phyloP scores from a whole-genome alignment of 2,329 filamentous ascomycete species.

The Cryphonectria japonica region DNA sequence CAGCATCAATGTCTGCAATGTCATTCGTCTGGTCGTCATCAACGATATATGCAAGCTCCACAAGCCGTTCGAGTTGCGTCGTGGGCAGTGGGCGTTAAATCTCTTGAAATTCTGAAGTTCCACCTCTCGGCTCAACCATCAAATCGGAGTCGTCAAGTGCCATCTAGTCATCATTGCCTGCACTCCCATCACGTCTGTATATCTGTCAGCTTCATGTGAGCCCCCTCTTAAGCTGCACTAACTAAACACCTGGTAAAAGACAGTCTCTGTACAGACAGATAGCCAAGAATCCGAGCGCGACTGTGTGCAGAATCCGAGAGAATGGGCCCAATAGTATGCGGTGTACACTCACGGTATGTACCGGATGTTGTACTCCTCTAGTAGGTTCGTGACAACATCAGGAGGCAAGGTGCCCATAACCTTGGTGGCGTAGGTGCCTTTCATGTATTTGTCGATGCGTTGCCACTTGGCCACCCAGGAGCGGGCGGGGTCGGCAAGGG shows the following conservation, averaged over 20 bases:
- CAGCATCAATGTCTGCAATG: not conserved
- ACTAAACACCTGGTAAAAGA: not conserved
- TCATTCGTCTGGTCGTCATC: not conserved
- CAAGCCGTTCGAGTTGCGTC: not conserved
- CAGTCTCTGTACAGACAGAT: not conserved
- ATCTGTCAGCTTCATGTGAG: slow-evolving; percentile 10
- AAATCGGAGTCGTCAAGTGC: slow-evolving; percentile 23
- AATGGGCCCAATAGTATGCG: too few species aligned
- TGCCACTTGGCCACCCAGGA: slow-evolving; percentile 99
- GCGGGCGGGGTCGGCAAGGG: slow-evolving; percentile 76
- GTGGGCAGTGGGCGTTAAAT: not conserved
- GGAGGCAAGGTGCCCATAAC: slow-evolving; percentile 80
- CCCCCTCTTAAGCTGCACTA: not conserved
- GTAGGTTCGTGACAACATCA: slow-evolving; percentile 62
- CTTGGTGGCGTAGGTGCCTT: slow-evolving; percentile 92
- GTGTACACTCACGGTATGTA: slow-evolving; percentile 64
- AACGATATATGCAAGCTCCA: not conserved
- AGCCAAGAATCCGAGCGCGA: not conserved
- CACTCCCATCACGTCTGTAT: slow-evolving; percentile 59
- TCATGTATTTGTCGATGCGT: slow-evolving; percentile 83
- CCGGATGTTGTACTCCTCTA: slow-evolving; percentile 66
- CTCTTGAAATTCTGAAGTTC: not conserved
- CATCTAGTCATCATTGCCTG: slow-evolving; percentile 49
- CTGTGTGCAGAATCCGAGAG: not conserved
- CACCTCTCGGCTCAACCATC: slow-evolving; percentile 21